Conservation (phyloP, 352 stramenopile genomes). For the Pythium sukuiense region DNA sequence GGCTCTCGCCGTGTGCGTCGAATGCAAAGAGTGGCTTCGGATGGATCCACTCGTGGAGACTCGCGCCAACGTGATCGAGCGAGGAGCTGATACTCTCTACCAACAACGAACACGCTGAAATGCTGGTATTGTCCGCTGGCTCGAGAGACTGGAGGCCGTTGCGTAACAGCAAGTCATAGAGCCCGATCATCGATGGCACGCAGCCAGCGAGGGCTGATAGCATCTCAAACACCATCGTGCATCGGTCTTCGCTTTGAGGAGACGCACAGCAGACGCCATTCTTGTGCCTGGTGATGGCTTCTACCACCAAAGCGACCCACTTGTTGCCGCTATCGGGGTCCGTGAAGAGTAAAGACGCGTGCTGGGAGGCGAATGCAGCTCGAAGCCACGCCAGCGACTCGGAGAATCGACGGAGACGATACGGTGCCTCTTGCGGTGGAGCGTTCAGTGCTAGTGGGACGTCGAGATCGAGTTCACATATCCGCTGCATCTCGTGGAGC, state of each 20-base stretch:
- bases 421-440: constrained; percentile 3
- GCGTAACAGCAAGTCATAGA: constrained; percentile 5
- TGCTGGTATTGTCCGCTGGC: background rate
- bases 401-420: constrained; percentile 1
- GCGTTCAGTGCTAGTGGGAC: constrained; percentile 13
- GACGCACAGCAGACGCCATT: constrained; percentile 6
- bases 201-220: constrained; percentile 12
- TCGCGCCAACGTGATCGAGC: constrained; percentile 11
- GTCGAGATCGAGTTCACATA: constrained; percentile 9
- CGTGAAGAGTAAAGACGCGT: background rate
- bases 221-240: constrained; percentile 12
- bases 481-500: background rate
- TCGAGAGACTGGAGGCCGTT: background rate
- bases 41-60: constrained; percentile 1
- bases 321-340: background rate
- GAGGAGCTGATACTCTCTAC: constrained; percentile 2
- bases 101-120: constrained; percentile 20
- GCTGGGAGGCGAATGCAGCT: constrained; percentile 3
- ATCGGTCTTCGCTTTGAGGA: constrained; percentile 20
- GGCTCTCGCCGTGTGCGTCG: background rate
- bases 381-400: constrained; percentile 8
- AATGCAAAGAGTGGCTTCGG: constrained; percentile 13
- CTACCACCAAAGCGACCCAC: background rate
- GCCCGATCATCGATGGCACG: constrained; percentile 16
- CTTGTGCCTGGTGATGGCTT: constrained; percentile 1